Percentiles rank a stretch among this genome's conserved stretches.
These are phyloP conservation scores for Fonsecaea pedrosoi DNA, from an alignment of 2,329 filamentous ascomycete genomes.

Conservation along the genomic window DNA sequence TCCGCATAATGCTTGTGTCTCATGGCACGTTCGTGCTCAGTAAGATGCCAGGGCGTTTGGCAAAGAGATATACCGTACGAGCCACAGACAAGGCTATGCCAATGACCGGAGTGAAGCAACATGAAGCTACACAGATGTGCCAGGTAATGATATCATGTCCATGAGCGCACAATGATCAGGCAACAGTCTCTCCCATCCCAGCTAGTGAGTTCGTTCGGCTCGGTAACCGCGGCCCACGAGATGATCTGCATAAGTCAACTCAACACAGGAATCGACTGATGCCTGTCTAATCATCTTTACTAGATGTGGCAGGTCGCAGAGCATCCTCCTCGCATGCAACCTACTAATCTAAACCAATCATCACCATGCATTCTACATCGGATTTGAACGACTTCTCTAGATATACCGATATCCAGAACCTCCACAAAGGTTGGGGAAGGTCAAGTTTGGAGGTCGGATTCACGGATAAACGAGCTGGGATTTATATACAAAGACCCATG, in stretches of 20 bases:
- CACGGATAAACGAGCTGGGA: not conserved
- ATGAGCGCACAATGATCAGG: not conserved
- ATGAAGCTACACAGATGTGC: not conserved
- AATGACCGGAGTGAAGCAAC: not conserved
- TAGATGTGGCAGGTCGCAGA: constrained; percentile 8
- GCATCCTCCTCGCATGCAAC: constrained; percentile 14
- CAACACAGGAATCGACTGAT: not conserved
- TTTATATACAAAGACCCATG: constrained; percentile 12
- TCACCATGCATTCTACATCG: constrained; percentile 12
- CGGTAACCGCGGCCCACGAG: not conserved
- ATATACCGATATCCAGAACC: not conserved
- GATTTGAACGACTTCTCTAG: constrained; percentile 23
- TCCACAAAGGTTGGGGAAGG: not conserved
- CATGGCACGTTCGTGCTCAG: not conserved
- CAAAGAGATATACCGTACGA: not conserved
- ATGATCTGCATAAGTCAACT: constrained; percentile 5
- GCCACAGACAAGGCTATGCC: not conserved
- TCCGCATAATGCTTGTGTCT: not conserved
- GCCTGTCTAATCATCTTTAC: not conserved
- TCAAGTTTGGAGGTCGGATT: not conserved
- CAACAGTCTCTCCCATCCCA: not conserved
- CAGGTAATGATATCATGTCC: too few species aligned
- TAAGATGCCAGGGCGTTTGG: not conserved
- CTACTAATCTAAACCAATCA: constrained; percentile 28
- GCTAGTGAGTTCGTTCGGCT: not conserved